Conservation (phyloP, 1,284 basidiomycete species). For the Trichosporon sp. region DNA sequence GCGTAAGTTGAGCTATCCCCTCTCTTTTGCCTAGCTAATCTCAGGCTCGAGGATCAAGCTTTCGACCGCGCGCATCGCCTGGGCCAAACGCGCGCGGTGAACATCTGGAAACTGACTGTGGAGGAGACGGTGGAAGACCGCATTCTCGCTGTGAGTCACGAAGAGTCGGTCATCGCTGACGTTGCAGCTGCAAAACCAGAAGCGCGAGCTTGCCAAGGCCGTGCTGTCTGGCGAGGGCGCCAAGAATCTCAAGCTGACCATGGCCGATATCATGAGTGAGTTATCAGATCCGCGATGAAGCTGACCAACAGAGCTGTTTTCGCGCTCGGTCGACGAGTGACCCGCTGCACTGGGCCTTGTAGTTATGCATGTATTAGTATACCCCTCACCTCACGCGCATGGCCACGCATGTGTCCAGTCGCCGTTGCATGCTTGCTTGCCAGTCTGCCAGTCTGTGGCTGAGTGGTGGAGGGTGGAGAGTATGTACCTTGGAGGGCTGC, state of each 20-base stretch:
- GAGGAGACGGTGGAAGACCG: slow-evolving; percentile 84
- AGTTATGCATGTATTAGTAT: neutral
- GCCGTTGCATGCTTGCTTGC: neutral
- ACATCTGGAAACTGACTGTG: slow-evolving; percentile 90
- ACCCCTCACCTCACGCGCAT: neutral
- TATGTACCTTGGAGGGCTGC: neutral
- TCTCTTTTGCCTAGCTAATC: neutral
- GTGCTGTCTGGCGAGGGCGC: slow-evolving; percentile 82
- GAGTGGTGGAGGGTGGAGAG: neutral
- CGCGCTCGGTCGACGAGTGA: slow-evolving; percentile 6
- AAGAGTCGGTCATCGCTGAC: slow-evolving; percentile 17
- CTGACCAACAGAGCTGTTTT: slow-evolving; percentile 16
- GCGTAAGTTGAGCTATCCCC: slow-evolving; percentile 48
- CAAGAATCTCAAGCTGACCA: slow-evolving; percentile 74
- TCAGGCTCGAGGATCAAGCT: slow-evolving; percentile 69
- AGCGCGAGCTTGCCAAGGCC: slow-evolving; percentile 74
- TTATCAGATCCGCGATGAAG: neutral
- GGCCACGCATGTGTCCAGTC: neutral
- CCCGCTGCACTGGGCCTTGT: neutral
- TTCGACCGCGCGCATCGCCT: slow-evolving; percentile 86
- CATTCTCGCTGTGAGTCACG: slow-evolving; percentile 11
- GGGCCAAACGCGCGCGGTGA: slow-evolving; percentile 78
- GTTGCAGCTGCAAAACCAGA: slow-evolving; percentile 75
- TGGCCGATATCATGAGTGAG: slow-evolving; percentile 69
- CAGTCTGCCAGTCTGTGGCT: no score